Evolutionary conservation across 1,284 basidiomycete species (phyloP).

Genomic region (Cutaneotrichosporon arboriforme): DNA sequence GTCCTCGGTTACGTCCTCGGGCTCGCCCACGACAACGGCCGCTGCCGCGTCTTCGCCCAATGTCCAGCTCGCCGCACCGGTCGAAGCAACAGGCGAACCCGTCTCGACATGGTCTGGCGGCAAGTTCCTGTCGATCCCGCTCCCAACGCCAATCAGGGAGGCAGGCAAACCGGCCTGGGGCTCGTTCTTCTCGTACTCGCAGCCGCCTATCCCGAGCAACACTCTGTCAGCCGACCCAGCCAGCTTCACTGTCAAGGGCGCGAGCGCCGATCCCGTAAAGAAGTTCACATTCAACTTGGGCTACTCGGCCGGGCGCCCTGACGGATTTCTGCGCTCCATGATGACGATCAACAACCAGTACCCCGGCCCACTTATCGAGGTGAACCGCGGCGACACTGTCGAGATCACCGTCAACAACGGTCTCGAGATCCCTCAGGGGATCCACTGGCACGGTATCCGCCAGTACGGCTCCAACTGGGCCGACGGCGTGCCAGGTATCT

Average conservation of each 20-base stretch:
- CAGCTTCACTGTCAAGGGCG: slow-evolving; percentile 1
- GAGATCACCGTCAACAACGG: slow-evolving; percentile 26
- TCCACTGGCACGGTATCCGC: slow-evolving; percentile 34
- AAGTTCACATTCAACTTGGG: background rate
- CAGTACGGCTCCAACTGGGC: slow-evolving; percentile 26
- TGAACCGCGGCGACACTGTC: slow-evolving; percentile 30
- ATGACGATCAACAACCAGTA: slow-evolving; percentile 6
- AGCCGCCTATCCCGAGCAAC: slow-evolving; percentile 1
- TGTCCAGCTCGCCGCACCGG: too few species aligned
- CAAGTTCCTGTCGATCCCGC: too few species aligned
- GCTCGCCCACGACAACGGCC: too few species aligned
- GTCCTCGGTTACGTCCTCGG: too few species aligned
- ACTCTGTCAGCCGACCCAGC: background rate
- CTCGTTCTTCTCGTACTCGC: background rate
- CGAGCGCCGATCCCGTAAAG: background rate
- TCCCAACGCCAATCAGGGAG: too few species aligned
- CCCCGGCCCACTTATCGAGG: slow-evolving; percentile 28
- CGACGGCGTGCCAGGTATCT: slow-evolving; percentile 33
- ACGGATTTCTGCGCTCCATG: background rate
- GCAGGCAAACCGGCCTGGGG: background rate
- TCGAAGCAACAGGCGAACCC: too few species aligned
- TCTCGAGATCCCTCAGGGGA: slow-evolving; percentile 17
- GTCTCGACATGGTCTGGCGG: too few species aligned
- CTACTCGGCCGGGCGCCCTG: slow-evolving; percentile 1
- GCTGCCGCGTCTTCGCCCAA: too few species aligned